A percentile compares a stretch with the other conserved stretches of the same genome.
Conservation (phyloP, 352 stramenopile species). For the Phytopythium sindhum region DNA sequence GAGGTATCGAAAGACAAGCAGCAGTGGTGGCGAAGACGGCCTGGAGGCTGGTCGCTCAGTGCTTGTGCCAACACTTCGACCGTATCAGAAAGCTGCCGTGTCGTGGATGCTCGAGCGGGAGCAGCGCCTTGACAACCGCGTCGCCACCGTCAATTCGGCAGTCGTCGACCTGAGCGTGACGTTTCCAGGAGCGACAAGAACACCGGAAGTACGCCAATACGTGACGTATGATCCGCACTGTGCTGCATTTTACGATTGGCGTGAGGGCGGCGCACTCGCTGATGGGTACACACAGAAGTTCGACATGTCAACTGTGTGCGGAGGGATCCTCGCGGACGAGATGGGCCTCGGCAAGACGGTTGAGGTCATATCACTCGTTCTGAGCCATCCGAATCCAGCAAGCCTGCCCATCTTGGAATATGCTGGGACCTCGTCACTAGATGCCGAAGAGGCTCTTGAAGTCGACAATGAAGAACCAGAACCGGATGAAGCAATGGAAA, state of each 20-base stretch:
- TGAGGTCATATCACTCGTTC: conserved; percentile 61
- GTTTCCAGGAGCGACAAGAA: conserved; percentile 9
- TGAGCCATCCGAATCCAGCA: conserved; percentile 32
- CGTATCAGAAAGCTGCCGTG: conserved; percentile 96
- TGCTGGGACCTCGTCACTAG: conserved; percentile 5
- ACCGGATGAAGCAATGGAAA: conserved; percentile 3
- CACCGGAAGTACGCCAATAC: neutral
- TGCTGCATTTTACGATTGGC: conserved; percentile 19
- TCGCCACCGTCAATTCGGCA: neutral
- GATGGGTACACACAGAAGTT: neutral
- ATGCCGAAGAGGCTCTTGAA: neutral
- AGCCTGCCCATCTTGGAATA: conserved; percentile 41
- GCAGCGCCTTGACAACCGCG: conserved; percentile 21
- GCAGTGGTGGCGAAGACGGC: neutral
- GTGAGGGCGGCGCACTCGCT: neutral
- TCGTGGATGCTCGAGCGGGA: conserved; percentile 94
- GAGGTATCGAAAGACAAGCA: neutral
- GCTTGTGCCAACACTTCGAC: conserved; percentile 87
- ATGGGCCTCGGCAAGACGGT: conserved; percentile 92
- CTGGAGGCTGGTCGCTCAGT: neutral
- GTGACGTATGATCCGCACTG: conserved; percentile 39
- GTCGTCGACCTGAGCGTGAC: conserved; percentile 10
- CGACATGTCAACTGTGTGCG: conserved; percentile 29
- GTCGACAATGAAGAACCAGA: neutral
- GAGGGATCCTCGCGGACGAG: conserved; percentile 91